Evolutionary conservation across 148 eudicot species (phyloP).

Genomic region (Diospyros lotus): DNA sequence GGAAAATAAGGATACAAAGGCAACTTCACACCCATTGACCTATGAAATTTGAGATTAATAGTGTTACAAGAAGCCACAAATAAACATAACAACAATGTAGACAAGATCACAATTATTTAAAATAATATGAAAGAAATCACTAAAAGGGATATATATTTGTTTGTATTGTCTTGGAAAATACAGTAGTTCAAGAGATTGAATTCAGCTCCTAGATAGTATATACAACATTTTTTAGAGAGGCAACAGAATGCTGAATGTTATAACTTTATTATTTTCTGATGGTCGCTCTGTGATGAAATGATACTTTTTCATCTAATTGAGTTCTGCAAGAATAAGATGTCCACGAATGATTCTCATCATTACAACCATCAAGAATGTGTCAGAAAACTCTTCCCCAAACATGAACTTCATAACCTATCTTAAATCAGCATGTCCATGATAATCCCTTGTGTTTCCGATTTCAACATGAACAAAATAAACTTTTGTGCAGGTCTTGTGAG

Average conservation of each 20-base stretch:
- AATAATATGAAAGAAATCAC: not conserved
- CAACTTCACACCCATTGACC: slow-evolving; percentile 90
- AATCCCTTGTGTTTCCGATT: no score
- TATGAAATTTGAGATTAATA: slow-evolving; percentile 20
- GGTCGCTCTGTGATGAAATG: not conserved
- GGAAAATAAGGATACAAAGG: slow-evolving; percentile 71
- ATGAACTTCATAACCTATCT: no score
- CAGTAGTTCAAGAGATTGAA: not conserved
- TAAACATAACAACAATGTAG: not conserved
- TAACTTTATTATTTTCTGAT: not conserved
- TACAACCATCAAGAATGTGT: no score
- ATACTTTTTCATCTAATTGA: not conserved
- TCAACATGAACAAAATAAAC: no score
- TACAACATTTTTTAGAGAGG: not conserved
- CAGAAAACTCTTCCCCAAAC: no score
- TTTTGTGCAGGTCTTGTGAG: no score
- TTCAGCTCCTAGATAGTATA: not conserved
- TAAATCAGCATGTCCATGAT: no score
- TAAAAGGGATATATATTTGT: not conserved
- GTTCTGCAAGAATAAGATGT: not conserved
- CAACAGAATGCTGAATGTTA: not conserved
- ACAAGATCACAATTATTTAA: not conserved
- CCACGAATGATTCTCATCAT: no score
- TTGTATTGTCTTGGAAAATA: not conserved
- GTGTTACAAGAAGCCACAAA: not conserved